Evolutionary conservation across 352 stramenopile genomes (phyloP).

Genomic region (Phytopythium helicoides): DNA sequence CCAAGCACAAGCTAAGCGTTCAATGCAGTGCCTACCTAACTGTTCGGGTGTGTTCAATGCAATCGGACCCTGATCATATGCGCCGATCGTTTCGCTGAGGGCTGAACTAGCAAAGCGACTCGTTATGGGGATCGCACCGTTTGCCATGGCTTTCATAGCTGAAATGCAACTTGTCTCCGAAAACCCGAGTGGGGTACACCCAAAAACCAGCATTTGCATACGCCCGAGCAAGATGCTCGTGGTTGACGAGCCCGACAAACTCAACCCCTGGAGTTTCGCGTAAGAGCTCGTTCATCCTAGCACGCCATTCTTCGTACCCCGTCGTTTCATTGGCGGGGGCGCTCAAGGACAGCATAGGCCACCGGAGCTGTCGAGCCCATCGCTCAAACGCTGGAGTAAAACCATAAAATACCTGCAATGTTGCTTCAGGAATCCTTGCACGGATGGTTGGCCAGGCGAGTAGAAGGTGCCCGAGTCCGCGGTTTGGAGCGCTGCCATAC

Average conservation of each 20-base stretch:
- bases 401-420: slow-evolving; percentile 87
- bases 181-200: slow-evolving; percentile 88
- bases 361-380: slow-evolving; percentile 37
- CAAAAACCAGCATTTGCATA: slow-evolving; percentile 85
- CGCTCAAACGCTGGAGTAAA: slow-evolving; percentile 76
- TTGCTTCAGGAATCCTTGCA: slow-evolving; percentile 42
- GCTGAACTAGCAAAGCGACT: slow-evolving; percentile 64
- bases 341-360: neutral
- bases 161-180: slow-evolving; percentile 91
- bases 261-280: slow-evolving; percentile 40
- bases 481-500: slow-evolving; percentile 83
- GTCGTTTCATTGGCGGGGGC: slow-evolving; percentile 10
- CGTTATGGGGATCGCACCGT: slow-evolving; percentile 89
- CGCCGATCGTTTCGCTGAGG: slow-evolving; percentile 54
- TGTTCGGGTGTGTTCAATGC: neutral
- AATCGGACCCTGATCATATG: slow-evolving; percentile 75
- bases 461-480: slow-evolving; percentile 72
- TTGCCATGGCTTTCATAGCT: slow-evolving; percentile 91
- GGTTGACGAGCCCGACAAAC: slow-evolving; percentile 81
- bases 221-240: slow-evolving; percentile 59
- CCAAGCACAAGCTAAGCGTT: neutral
- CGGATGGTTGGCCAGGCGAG: slow-evolving; percentile 72
- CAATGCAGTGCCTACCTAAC: neutral
- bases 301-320: slow-evolving; percentile 65
- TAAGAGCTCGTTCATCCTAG: slow-evolving; percentile 35